Conservation (phyloP, 2,329 filamentous ascomycete species). For the Thielaviopsis populi region DNA sequence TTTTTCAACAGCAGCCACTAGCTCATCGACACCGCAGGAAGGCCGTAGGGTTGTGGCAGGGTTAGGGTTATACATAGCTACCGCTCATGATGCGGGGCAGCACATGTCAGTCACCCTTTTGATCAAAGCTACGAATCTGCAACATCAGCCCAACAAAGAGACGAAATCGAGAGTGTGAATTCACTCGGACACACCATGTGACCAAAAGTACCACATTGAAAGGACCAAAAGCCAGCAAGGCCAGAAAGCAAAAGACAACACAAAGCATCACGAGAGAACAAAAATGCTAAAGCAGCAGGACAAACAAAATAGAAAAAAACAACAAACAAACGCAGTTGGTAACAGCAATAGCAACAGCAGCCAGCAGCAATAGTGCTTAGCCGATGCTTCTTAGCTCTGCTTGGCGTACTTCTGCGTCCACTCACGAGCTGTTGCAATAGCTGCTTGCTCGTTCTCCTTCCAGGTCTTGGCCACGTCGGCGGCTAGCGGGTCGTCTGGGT, state of each 20-base stretch:
- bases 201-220: neutral
- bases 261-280: neutral
- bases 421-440: slow-evolving; percentile 80
- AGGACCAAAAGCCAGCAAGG: neutral
- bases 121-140: neutral
- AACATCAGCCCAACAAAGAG: neutral
- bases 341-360: neutral
- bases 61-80: neutral
- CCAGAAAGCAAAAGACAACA: neutral
- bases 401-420: slow-evolving; percentile 75
- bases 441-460: slow-evolving; percentile 90
- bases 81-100: neutral
- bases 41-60: neutral
- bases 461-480: slow-evolving; percentile 95
- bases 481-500: slow-evolving; percentile 94
- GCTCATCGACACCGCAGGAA: too few relatives aligned
- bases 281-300: neutral
- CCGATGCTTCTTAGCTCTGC: slow-evolving; percentile 9
- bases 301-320: neutral
- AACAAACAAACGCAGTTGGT: neutral
- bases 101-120: neutral
- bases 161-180: neutral
- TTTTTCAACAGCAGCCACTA: too few relatives aligned
- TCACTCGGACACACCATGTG: neutral
- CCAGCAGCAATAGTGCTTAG: neutral